Evolutionary conservation across 148 eudicot species (phyloP), one percentile per base, ranked within the genome.

Genomic region (Salicornia ramosissima): DNA sequence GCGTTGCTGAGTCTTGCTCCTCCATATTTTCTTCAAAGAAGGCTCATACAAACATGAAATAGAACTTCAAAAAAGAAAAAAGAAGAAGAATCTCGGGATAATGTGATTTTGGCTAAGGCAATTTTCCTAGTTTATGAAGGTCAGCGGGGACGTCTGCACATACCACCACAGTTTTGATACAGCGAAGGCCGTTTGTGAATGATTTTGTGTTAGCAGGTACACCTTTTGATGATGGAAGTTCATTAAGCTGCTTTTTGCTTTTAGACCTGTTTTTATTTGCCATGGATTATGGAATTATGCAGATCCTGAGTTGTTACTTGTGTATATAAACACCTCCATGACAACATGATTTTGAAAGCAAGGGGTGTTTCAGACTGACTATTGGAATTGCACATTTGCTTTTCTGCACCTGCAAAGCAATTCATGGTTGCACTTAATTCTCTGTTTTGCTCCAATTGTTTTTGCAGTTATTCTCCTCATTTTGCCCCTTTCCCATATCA

Each of bases 1-100:
- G 43, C 24, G 71, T 68, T 65, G 74, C 69, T 36, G 72, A 67
- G 58, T 79, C 85, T 51, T 46, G 82, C n/a, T 71, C 78, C 10
- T 84, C 84, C 63, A 83, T 80, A 60, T 90, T 74, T 69, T 75
- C 83, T 14, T 90, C 86, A 18, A 86, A 84, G 74, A 81, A 71
- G 40, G 28, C 71, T 28, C 76, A 59, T 22, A 21, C 30, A 59
- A 69, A 16, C 46, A 12, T 59, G 56, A 58, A 21, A 33, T 46
- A 34, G 34, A 43, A 24, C 55, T 34, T 63, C 29, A 21, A 12
- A 29, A 24, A 25, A 42, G 13, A 47, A 28, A 5, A 18, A 25
- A 30, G 28, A 56, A 46, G 54, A 57, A 39, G 53, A 34, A 12
- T 70, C 22, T 47, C 14, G n/a, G 47, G 51, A 61, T 10, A 54